Base-by-base conservation (phyloP, 169 alveolate genomes). In the Babesia ovata region DNA sequence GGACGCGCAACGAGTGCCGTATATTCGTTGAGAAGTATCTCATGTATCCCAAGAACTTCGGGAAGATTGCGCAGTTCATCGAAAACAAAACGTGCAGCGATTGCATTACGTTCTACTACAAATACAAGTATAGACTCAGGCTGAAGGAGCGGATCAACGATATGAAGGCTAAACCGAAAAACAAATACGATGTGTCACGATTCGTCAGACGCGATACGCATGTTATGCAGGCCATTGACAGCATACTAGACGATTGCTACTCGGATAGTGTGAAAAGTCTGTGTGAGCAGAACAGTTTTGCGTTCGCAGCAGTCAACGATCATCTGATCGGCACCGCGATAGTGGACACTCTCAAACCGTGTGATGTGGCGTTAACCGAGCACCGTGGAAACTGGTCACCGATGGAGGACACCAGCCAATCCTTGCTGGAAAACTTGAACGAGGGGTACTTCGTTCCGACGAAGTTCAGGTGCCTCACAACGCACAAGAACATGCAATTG, bases 41-140 rank as follows among this genome's bases (percentile, higher is more conserved):
- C 46, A 83, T 91, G 93, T 92, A 94, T 70, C 97, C 97, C 24
- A 94, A 94, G 53, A 92, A 94, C 65, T 94, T 94, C 74, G 89
- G 89, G 45, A 92, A 92, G 50, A 92, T 94, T 54, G 94, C 95
- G 29, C 93, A 92, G 29, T 91, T 75, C 66, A 75, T 94, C 61
- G 97, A 94, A 63, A 83, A 87, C 29, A 94, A 94, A 52, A 91
- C 85, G 49, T 82, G 93, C 61, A 74, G 91, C 33, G 96, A 94
- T 79, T 94, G 97, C 50, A 92, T 94, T 28, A 92, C 78, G 46
- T 89, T 89, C 76, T 89, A 89, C 69, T 89, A 83, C 67, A 48
- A 76, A 45, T 83, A 75, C 72, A 83, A 83, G 77, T 83, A 83
- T 72, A 22, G 86, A 17, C 57, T 83, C 52, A 83, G 67, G 86